Conservation (phyloP, 1,284 basidiomycete genomes). For the Ceratobasidium sp. region DNA sequence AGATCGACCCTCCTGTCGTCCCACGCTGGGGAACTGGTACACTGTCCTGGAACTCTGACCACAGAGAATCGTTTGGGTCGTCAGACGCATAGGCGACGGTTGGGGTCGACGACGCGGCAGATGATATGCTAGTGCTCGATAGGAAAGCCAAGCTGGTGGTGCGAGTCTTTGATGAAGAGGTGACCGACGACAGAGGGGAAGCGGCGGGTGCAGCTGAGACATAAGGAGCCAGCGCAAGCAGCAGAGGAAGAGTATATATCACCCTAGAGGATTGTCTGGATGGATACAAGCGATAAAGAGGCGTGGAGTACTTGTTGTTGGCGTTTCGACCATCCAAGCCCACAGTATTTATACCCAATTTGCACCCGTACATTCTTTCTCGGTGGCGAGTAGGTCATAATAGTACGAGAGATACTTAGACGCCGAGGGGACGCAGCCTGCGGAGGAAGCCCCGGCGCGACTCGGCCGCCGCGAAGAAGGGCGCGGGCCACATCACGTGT, state of each 20-base stretch:
- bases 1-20: background rate
- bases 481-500: too few relatives aligned
- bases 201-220: slow-evolving; percentile 29
- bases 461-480: too few relatives aligned
- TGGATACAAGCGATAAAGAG: background rate
- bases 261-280: background rate
- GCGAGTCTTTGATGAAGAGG: slow-evolving; percentile 5
- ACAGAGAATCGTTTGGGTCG: slow-evolving; percentile 44
- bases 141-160: background rate
- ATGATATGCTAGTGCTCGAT: background rate
- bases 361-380: too few relatives aligned
- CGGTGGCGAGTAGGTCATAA: too few relatives aligned
- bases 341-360: background rate
- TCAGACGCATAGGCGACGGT: slow-evolving; percentile 44
- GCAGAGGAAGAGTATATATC: background rate
- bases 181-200: background rate
- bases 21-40: slow-evolving; percentile 16
- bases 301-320: background rate
- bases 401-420: too few relatives aligned
- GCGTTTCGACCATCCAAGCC: background rate
- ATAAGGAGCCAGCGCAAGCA: slow-evolving; percentile 26
- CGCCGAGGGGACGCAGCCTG: too few relatives aligned
- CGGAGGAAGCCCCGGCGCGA: too few relatives aligned
- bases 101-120: slow-evolving; percentile 7
- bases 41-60: slow-evolving; percentile 32